phyloP scores from a whole-genome alignment of 1,139 yeast species.

The Candida sojae region DNA sequence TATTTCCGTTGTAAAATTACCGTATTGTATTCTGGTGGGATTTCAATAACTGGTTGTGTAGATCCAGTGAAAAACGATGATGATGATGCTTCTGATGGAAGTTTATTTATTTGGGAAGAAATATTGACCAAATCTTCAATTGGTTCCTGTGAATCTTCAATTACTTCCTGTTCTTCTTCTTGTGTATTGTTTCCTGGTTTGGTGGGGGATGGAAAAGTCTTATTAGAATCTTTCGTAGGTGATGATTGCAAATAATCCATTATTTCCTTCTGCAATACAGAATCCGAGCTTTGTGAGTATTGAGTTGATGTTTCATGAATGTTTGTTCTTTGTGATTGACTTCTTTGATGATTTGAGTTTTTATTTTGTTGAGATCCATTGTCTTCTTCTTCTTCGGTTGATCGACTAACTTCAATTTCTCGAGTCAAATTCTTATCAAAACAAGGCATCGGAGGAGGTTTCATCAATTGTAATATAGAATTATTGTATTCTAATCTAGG shows the following conservation, averaged over 20 bases:
- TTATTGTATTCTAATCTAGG: not conserved
- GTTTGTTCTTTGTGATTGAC: not conserved
- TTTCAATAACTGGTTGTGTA: constrained; percentile 4
- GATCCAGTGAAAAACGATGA: not conserved
- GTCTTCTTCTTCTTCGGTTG: not conserved
- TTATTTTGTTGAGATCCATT: not conserved
- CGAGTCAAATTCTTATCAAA: not conserved
- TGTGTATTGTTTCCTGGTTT: constrained; percentile 18
- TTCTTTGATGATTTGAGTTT: not conserved
- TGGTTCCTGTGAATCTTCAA: constrained; percentile 23
- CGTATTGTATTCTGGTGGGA: constrained; percentile 15
- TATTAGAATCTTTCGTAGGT: not conserved
- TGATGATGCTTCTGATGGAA: not conserved
- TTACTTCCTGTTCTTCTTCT: constrained; percentile 17
- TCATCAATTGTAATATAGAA: not conserved
- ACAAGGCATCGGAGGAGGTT: not conserved
- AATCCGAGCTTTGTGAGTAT: constrained; percentile 13
- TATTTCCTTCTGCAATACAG: not conserved
- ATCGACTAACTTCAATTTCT: not conserved
- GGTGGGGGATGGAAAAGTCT: not conserved
- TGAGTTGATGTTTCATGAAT: constrained; percentile 13
- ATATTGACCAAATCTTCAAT: constrained; percentile 1
- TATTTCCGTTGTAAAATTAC: constrained; percentile 35
- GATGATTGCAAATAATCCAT: not conserved
- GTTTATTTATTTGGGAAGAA: not conserved